Conservation (phyloP, 352 stramenopile genomes). For the Lagenidium giganteum region DNA sequence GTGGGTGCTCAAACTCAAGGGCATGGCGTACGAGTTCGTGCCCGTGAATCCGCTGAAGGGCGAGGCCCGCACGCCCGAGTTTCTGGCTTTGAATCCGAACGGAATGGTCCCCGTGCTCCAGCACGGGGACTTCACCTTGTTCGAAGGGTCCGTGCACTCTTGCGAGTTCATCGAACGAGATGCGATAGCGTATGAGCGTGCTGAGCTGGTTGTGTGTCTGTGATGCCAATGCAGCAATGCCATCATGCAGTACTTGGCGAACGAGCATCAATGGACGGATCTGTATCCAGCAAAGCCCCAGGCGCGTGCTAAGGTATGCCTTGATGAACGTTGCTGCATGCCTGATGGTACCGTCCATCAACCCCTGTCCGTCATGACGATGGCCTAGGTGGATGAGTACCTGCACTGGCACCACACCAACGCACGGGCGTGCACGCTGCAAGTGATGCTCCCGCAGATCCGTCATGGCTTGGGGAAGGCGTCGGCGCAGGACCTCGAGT, state of each 20-base stretch:
- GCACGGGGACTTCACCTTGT: conserved; percentile 49
- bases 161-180: too few species aligned
- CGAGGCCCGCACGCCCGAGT: conserved; percentile 25
- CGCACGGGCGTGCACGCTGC: conserved; percentile 32
- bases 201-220: not conserved
- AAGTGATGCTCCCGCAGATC: conserved; percentile 33
- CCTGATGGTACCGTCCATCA: too few species aligned
- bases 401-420: conserved; percentile 71
- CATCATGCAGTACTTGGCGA: conserved; percentile 44
- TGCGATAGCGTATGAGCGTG: too few species aligned
- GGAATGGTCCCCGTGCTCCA: conserved; percentile 40
- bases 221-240: conserved; percentile 17
- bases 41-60: conserved; percentile 1
- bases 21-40: conserved; percentile 34
- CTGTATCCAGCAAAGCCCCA: conserved; percentile 38
- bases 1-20: conserved; percentile 45
- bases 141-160: conserved; percentile 28
- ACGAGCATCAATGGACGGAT: conserved; percentile 40
- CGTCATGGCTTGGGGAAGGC: conserved; percentile 2
- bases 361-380: too few species aligned
- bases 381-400: conserved; percentile 68
- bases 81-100: conserved; percentile 45
- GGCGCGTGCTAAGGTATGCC: conserved; percentile 43
- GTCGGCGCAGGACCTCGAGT: conserved; percentile 8
- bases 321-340: too few species aligned